Evolutionary conservation across 2,329 filamentous ascomycete species (phyloP), one percentile per base, ranked within the genome.

Genomic region (Arachnomyces sp.): DNA sequence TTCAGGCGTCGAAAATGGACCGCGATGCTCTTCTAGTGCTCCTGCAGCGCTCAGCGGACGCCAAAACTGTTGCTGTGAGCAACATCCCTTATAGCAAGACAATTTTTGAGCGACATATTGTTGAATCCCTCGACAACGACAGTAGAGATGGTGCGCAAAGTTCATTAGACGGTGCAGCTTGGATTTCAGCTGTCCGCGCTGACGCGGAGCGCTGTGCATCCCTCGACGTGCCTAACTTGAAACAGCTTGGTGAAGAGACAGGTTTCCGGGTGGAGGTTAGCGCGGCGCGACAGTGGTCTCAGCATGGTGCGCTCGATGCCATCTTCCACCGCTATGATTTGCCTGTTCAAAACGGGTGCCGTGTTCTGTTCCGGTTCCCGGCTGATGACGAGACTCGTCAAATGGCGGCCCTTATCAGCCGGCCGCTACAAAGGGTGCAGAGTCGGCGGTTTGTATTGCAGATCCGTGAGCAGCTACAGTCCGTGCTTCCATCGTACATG

Each of bases 261-360:
- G 41, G 41, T 17, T 40, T 18, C 17, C 14, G 34, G 28, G 38
- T 43, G 16, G 41, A 42, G 20, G 34, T 43, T 15, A 43, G 41
- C 31, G 34, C 29, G 41, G 41, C 41, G 15, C 13, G 41, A 7
- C 41, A 43, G 25, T 31, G 18, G 13, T 35, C 37, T 18, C 41
- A 43, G 25, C 30, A 28, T 16, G 41, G 41, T 14, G 41, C 29
- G n/a, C 37, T 43, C n/a, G 41, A 43, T 35, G 41, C 41, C 8
- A 41, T 43, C 15, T 43, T 43, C 18, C 36, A 43, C 31, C 29
- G 31, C 17, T 11, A 18, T 29, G 7, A n/a, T n/a, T n/a, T n/a
- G n/a, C n/a, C 8, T 13, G 11, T 14, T 14, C 5, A 5, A 14
- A 9, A 25, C 4, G 15, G 29, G 4, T 7, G 7, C 13, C 8